A percentile compares a stretch with the other conserved stretches of the same genome.
Conservation (phyloP, 2,329 filamentous ascomycete genomes). For the Whalleya microplaca region DNA sequence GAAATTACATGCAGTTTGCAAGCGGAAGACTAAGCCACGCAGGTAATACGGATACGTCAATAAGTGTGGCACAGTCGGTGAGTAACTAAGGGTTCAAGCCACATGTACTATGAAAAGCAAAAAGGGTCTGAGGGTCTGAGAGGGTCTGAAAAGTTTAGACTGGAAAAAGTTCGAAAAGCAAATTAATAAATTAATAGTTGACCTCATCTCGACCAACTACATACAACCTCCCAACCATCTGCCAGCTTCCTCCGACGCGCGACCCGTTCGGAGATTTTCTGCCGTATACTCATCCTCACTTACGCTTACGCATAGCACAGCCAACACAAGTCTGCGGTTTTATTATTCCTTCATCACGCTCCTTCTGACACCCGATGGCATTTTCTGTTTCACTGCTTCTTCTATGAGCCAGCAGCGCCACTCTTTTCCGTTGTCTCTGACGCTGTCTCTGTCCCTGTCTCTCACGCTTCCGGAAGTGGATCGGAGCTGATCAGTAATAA, state of each 20-base stretch:
- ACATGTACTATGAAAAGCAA: no score
- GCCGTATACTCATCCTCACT: no score
- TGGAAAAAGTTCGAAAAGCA: constrained; percentile 32
- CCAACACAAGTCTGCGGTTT: neutral
- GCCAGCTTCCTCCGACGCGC: constrained; percentile 9
- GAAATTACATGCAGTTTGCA: neutral
- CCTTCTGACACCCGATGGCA: constrained; percentile 4
- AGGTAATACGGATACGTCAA: neutral
- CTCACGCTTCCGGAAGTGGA: constrained; percentile 25
- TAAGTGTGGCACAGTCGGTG: neutral
- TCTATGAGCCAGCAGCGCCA: constrained; percentile 16
- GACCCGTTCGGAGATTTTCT: constrained; percentile 4
- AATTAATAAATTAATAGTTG: constrained; percentile 26
- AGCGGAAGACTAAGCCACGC: neutral
- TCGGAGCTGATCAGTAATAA: constrained; percentile 29
- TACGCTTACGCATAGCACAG: constrained; percentile 2
- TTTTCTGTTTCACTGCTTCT: constrained; percentile 6
- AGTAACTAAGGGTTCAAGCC: neutral
- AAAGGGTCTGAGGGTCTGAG: neutral
- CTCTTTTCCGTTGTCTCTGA: constrained; percentile 14
- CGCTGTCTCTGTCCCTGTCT: no score
- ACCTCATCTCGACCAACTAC: constrained; percentile 23
- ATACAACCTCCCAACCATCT: constrained; percentile 4
- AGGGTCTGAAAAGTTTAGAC: constrained; percentile 29
- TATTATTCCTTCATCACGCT: constrained; percentile 5